Conservation (phyloP, 1,284 basidiomycete species). For the Trametes polyzona region DNA sequence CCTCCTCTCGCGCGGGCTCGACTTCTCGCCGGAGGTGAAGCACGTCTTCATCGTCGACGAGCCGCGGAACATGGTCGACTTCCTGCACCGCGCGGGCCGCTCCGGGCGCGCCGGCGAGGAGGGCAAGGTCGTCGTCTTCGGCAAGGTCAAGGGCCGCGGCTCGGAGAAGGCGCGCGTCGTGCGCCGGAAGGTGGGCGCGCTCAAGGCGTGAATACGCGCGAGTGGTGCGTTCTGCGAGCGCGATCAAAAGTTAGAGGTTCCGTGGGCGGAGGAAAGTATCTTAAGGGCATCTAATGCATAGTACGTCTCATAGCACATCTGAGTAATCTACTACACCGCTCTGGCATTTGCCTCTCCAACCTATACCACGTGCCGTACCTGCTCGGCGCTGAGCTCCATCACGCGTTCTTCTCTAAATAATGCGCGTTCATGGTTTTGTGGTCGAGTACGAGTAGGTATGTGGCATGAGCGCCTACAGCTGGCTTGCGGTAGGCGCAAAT, state of each 20-base stretch:
- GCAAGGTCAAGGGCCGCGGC: slow-evolving; percentile 56
- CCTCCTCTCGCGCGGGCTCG: slow-evolving; percentile 87
- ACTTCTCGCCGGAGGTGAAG: slow-evolving; percentile 77
- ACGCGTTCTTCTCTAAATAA: too few species aligned
- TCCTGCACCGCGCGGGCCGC: slow-evolving; percentile 87
- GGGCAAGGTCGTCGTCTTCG: slow-evolving; percentile 74
- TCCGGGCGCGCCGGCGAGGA: slow-evolving; percentile 70
- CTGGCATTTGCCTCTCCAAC: neutral
- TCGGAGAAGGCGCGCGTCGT: slow-evolving; percentile 50
- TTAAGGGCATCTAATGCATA: neutral
- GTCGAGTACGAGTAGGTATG: too few species aligned
- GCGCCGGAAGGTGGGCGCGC: slow-evolving; percentile 46
- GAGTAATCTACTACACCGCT: neutral
- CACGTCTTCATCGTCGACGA: slow-evolving; percentile 87
- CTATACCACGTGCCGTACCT: too few species aligned
- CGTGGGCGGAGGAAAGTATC: neutral
- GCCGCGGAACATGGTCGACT: slow-evolving; percentile 86
- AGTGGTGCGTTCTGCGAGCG: too few species aligned
- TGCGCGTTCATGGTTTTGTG: too few species aligned
- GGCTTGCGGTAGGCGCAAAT: too few species aligned
- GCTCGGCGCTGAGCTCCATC: too few species aligned
- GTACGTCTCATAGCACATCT: neutral
- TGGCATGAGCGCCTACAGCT: too few species aligned
- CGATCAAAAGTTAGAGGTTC: too few species aligned
- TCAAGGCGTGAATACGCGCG: slow-evolving; percentile 20